phyloP scores from a whole-genome alignment of 1,139 yeast species.

The Candida gigantensis region DNA sequence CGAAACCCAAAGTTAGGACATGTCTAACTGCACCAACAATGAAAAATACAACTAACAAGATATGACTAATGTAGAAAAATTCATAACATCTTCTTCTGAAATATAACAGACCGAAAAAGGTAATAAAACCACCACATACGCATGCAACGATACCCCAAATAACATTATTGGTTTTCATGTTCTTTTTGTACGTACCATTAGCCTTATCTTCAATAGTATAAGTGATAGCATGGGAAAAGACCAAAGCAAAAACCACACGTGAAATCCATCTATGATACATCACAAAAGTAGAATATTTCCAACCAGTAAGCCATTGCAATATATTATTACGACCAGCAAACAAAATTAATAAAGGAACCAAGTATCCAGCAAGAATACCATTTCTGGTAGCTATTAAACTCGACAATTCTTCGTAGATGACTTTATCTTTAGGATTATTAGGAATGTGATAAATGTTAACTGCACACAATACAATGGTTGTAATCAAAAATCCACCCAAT shows the following conservation, averaged over 20 bases:
- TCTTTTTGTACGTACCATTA: conserved; percentile 15
- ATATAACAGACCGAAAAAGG: conserved; percentile 34
- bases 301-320: conserved; percentile 32
- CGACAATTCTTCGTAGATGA: conserved; percentile 14
- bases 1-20: conserved; percentile 34
- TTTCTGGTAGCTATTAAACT: conserved; percentile 29
- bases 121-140: conserved; percentile 32
- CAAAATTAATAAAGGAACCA: conserved; percentile 27
- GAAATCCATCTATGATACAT: conserved; percentile 34
- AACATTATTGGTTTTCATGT: conserved; percentile 25
- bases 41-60: conserved; percentile 37
- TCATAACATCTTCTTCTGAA: conserved; percentile 44
- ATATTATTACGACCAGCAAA: conserved; percentile 37
- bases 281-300: conserved; percentile 31
- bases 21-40: conserved; percentile 42
- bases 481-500: conserved; percentile 42
- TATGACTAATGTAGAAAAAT: conserved; percentile 37
- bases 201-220: conserved; percentile 18
- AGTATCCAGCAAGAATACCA: conserved; percentile 26
- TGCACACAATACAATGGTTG: conserved; percentile 42
- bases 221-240: conserved; percentile 27
- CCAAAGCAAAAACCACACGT: conserved; percentile 23
- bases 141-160: conserved; percentile 51
- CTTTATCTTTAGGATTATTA: conserved; percentile 24
- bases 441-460: conserved; percentile 20